Evolutionary conservation across 495 filamentous ascomycete species (phyloP), one percentile per base, ranked within the genome.

Genomic region (Cercophora scortea): DNA sequence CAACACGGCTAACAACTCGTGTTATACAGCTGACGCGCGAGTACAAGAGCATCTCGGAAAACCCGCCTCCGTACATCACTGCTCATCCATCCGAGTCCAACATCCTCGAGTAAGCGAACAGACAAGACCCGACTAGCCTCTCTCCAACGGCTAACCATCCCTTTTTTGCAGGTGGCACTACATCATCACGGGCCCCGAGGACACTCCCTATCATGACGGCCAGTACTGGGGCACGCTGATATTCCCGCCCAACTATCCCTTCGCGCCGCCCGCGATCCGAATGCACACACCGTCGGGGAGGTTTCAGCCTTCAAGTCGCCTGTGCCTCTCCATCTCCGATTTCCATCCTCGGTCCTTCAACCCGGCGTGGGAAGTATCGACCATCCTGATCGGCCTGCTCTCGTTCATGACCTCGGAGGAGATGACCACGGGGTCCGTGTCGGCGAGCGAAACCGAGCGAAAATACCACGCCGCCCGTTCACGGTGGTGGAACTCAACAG

Each of bases 351-450:
- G 91, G 60, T 91, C 87, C 39, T 98, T 98, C 78, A 98, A 98
- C 64, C 93, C 93, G 9, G 91, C 93, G n/a, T 98, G 93, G 93
- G 90, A 95, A 59, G 93, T 97, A 10, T 89, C 84, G 42, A 98
- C 93, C 4, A 98, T 98, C 59, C 75, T 98, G 16, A 95, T 95
- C 54, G 93, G 93, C 39, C 76, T 98, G 15, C 76, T 96, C 51
- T 90, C 86, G 40, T 98, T 98, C 68, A 98, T 98, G 93, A 97
- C 92, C 4, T 89, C 86, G 54, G 92, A 98, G 62, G 93, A 98
- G 71, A 96, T 97, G 91, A 98, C 93, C 1, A 97, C 94, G 1
- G 93, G 93, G 4, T 89, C 84, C 40, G 82, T 98, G n/a, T 83
- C 83, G 35, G 88, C 85, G 7, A 81, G 82, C 8, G 85, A 91